Conservation (phyloP, 495 filamentous ascomycete species). For the Schizothecium vesticola region DNA sequence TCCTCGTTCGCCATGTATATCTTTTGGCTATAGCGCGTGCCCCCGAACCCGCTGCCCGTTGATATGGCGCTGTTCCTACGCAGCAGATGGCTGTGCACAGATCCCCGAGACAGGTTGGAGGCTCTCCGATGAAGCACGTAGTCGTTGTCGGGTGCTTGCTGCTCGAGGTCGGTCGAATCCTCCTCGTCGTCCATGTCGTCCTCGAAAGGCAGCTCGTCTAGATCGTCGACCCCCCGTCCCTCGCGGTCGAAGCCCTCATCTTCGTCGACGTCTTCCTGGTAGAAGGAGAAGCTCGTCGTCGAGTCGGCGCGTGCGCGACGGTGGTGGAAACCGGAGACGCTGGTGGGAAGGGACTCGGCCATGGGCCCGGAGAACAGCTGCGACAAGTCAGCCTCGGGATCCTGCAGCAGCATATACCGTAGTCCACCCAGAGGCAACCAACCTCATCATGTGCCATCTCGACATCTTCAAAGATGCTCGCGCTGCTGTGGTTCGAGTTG, state of each 20-base stretch:
- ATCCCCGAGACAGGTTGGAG: constrained; percentile 48
- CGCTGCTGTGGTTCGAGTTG: constrained; percentile 70
- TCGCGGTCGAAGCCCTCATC: constrained; percentile 17
- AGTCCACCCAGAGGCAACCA: not conserved
- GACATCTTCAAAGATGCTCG: constrained; percentile 88
- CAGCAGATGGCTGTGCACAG: constrained; percentile 69
- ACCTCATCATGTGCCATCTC: constrained; percentile 98
- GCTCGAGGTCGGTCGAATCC: constrained; percentile 41
- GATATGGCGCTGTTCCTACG: constrained; percentile 55
- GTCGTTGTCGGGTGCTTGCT: constrained; percentile 30
- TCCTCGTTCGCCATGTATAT: constrained; percentile 91
- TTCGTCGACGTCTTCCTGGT: constrained; percentile 58
- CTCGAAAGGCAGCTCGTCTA: constrained; percentile 41
- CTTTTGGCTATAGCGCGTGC: constrained; percentile 70
- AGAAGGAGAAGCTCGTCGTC: constrained; percentile 84
- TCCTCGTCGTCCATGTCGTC: constrained; percentile 33
- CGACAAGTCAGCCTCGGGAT: not conserved
- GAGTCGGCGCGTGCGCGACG: constrained; percentile 74
- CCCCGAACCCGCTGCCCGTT: constrained; percentile 53
- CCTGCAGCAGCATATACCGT: not conserved
- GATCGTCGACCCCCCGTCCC: constrained; percentile 18
- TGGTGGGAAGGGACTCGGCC: constrained; percentile 90
- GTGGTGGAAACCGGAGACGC: constrained; percentile 80
- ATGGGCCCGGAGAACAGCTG: constrained; percentile 91
- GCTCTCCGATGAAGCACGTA: constrained; percentile 37